These are phyloP conservation scores for Hsuehochloa calcarea DNA, from an alignment of 176 grass and related monocot genomes.

Conservation along the genomic window DNA sequence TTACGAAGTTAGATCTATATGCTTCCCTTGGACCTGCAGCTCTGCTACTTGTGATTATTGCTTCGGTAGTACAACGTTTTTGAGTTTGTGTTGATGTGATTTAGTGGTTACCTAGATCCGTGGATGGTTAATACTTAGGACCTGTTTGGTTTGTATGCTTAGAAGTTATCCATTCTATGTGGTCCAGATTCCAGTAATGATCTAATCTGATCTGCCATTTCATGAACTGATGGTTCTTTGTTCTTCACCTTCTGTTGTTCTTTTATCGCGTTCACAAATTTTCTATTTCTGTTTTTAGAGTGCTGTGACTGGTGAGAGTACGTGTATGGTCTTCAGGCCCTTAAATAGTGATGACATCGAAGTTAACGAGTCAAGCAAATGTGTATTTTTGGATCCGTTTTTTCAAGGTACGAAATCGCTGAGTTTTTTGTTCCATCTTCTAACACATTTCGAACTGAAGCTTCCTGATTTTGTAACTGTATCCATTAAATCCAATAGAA, in stretches of 20 bases:
- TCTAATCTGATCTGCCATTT: slow-evolving; percentile 29
- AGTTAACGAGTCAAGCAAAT: slow-evolving; percentile 46
- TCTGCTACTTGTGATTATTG: no score
- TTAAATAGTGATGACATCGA: slow-evolving; percentile 73
- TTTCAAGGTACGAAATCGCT: slow-evolving; percentile 57
- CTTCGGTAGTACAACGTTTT: no score
- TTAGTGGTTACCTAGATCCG: no score
- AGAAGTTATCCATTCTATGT: slow-evolving; percentile 95
- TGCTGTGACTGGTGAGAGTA: slow-evolving; percentile 93
- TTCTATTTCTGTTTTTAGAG: slow-evolving; percentile 52
- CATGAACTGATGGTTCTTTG: not conserved
- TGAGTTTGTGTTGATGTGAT: no score
- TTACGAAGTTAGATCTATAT: no score
- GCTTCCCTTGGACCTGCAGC: no score
- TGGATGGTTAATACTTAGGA: no score
- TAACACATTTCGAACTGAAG: not conserved
- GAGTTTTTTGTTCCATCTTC: not conserved
- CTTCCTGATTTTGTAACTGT: not conserved
- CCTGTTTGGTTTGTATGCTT: no score
- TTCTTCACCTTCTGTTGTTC: slow-evolving; percentile 21
- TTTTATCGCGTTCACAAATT: slow-evolving; percentile 17
- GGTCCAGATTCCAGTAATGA: slow-evolving; percentile 79
- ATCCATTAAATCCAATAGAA: slow-evolving; percentile 5
- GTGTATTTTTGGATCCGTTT: slow-evolving; percentile 84
- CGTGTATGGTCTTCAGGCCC: slow-evolving; percentile 87